Conservation (phyloP, 352 stramenopile genomes). For the Globisporangium rhizosaccharum region DNA sequence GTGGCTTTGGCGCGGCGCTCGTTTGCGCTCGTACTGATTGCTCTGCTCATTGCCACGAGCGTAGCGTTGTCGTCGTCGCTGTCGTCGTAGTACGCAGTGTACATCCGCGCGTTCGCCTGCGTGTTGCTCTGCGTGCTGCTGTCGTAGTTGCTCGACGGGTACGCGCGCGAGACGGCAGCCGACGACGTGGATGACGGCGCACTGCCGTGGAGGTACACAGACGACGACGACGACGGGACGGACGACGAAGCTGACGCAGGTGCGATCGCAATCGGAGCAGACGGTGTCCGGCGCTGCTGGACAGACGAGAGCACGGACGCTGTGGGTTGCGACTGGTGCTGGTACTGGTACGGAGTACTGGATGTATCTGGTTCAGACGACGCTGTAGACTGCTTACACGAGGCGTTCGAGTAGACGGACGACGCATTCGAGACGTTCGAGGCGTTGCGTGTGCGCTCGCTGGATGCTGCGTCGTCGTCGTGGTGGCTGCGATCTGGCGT, state of each 20-base stretch:
- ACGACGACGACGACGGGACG: slow-evolving; percentile 1
- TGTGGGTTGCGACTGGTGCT: neutral
- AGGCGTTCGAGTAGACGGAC: neutral
- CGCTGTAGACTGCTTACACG: slow-evolving; percentile 7
- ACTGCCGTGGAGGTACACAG: slow-evolving; percentile 11
- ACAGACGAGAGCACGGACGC: neutral
- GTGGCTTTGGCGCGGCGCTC: neutral
- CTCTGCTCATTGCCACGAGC: slow-evolving; percentile 2
- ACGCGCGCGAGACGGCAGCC: slow-evolving; percentile 2
- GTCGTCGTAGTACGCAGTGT: neutral
- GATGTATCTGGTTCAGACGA: neutral
- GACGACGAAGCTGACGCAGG: neutral
- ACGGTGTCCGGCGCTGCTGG: neutral
- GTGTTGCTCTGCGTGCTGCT: slow-evolving; percentile 11
- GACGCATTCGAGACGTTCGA: slow-evolving; percentile 6
- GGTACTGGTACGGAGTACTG: neutral
- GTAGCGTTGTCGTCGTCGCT: slow-evolving; percentile 3
- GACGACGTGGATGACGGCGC: slow-evolving; percentile 6
- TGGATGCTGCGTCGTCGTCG: neutral
- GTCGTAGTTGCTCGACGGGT: slow-evolving; percentile 17
- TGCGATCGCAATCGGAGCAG: slow-evolving; percentile 3
- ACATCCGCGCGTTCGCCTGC: neutral
- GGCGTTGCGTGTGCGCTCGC: neutral
- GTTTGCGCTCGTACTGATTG: neutral
- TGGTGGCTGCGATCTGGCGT: slow-evolving; percentile 3